Evolutionary conservation across 2,329 filamentous ascomycete species (phyloP).

Genomic region (Alternaria longipes): DNA sequence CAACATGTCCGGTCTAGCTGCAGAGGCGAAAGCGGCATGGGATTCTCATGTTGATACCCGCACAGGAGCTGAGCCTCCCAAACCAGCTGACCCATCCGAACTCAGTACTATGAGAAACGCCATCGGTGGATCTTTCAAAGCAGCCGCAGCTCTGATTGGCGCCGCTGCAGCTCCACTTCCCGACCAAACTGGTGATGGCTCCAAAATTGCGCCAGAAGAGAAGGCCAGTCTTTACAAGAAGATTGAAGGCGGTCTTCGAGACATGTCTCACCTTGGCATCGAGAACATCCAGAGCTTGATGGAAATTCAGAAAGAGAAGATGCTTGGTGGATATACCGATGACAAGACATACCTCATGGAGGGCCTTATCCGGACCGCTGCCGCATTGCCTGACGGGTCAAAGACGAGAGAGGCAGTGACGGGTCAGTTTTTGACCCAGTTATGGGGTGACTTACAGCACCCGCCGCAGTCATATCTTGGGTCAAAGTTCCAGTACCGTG

Average conservation of each 20-base stretch:
- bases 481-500: constrained; percentile 57
- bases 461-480: constrained; percentile 58
- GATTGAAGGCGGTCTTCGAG: constrained; percentile 44
- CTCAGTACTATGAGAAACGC: constrained; percentile 43
- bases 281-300: constrained; percentile 51
- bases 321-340: constrained; percentile 64
- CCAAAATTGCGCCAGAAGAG: constrained; percentile 47
- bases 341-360: constrained; percentile 72
- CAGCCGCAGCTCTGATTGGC: constrained; percentile 38
- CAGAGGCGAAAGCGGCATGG: constrained; percentile 38
- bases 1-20: constrained; percentile 21
- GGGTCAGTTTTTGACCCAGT: constrained; percentile 54
- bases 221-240: constrained; percentile 44
- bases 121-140: constrained; percentile 42
- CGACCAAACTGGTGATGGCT: constrained; percentile 56
- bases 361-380: constrained; percentile 61
- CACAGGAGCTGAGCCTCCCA: constrained; percentile 40
- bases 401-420: constrained; percentile 54
- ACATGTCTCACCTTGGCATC: constrained; percentile 46
- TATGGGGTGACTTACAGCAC: constrained; percentile 60
- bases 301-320: constrained; percentile 47
- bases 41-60: constrained; percentile 45
- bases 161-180: constrained; percentile 44
- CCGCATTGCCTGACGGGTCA: constrained; percentile 54
- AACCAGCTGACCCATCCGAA: constrained; percentile 43